Evolutionary conservation across 768 basidiomycete genomes (phyloP), one percentile per base, ranked within the genome.

Genomic region (Lactifluus echinatus): DNA sequence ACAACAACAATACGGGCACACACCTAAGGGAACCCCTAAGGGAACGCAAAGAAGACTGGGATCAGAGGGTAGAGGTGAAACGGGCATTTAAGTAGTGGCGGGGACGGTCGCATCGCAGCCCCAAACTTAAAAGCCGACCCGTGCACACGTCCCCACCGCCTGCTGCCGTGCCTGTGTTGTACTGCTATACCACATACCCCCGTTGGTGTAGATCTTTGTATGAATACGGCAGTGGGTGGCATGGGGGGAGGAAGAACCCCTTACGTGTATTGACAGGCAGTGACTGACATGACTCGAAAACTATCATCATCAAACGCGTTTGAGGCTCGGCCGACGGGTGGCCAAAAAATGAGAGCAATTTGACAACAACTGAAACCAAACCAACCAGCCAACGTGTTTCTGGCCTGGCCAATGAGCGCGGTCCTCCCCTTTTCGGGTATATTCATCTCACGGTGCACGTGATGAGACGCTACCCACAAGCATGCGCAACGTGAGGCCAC

Each of bases 221-320:
- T 29, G 26, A 36, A n/a, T 28, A 26, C 4, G 44, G 24, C 44
- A 33, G 52, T 31, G 14, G 24, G 26, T 23, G 43, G 2, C 19
- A 24, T 11, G 12, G 45, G 36, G n/a, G 26, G n/a, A 7, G 15
- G 17, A 11, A 24, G 21, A n/a, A n/a, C n/a, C n/a, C 31, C 52
- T 57, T 52, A 57, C 44, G 56, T 57, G 50, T 57, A 48, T n/a
- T 36, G 23, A 5, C 7, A n/a, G n/a, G n/a, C n/a, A n/a, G n/a
- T n/a, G n/a, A n/a, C n/a, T n/a, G n/a, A n/a, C n/a, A n/a, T n/a
- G n/a, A n/a, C n/a, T n/a, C n/a, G n/a, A n/a, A n/a, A n/a, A n/a
- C n/a, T n/a, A 57, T 57, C 53, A 55, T 34, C 34, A 40, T 19
- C 12, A 37, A 12, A 37, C 31, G 31, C 31, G 31, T 31, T 31